phyloP scores from a whole-genome alignment of 2,329 filamentous ascomycete species.

The Sclerotinia spermophila region DNA sequence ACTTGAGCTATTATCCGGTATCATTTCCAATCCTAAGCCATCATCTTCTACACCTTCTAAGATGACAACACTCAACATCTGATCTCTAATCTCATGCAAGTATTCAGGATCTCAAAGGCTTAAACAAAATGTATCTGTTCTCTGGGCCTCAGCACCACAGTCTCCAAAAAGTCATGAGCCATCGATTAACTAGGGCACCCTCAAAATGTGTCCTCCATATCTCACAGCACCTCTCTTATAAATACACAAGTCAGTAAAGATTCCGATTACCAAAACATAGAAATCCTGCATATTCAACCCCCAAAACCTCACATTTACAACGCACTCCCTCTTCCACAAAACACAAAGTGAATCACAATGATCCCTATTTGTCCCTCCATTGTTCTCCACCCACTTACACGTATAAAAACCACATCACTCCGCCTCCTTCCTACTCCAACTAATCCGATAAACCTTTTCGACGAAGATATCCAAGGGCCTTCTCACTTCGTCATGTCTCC shows the following conservation, averaged over 20 bases:
- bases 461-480: neutral
- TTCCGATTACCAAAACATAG: neutral
- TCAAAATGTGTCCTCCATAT: neutral
- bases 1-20: rapidly evolving
- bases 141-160: neutral
- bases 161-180: too few relatives aligned
- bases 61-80: neutral
- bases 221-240: too few relatives aligned
- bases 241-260: neutral
- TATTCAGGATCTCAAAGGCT: neutral
- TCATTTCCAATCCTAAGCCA: neutral
- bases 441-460: rapidly evolving
- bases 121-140: neutral
- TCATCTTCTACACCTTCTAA: neutral
- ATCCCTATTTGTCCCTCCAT: neutral
- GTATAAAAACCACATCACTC: neutral
- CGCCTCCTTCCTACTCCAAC: neutral
- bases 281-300: neutral
- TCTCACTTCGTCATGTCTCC: neutral
- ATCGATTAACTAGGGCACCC: too few relatives aligned
- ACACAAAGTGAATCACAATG: too few relatives aligned
- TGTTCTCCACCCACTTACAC: too few relatives aligned
- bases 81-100: too few relatives aligned
- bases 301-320: neutral
- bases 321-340: too few relatives aligned